These are phyloP conservation scores for Hericium rajendrae DNA, from an alignment of 768 basidiomycete species.

Conservation along the genomic window DNA sequence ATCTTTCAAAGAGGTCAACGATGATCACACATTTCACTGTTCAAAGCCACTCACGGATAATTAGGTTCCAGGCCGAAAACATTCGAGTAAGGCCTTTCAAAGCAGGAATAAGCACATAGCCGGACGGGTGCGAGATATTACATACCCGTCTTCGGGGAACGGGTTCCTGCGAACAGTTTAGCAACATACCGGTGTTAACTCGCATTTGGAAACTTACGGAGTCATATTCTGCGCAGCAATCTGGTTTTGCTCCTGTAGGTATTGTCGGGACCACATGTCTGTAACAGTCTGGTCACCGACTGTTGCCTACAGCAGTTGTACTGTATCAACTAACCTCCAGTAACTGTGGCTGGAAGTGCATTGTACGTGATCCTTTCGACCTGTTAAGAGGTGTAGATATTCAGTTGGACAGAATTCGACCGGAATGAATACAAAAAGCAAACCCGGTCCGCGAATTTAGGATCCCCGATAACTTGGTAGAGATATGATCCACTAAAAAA, in stretches of 20 bases:
- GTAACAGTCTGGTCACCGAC: not conserved
- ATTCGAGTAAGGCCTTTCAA: not conserved
- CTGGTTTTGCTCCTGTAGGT: constrained; percentile 51
- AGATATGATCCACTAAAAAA: constrained; percentile 40
- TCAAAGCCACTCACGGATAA: not conserved
- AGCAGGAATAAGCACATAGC: not conserved
- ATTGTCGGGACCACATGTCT: constrained; percentile 55
- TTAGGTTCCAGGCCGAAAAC: not conserved
- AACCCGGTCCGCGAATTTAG: constrained; percentile 40
- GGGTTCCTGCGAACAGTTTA: not conserved
- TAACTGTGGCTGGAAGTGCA: constrained; percentile 38
- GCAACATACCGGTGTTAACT: not conserved
- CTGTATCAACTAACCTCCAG: constrained; percentile 26
- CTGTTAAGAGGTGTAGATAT: constrained; percentile 7
- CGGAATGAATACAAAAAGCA: not conserved
- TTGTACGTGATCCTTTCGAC: constrained; percentile 43
- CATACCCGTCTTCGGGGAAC: not conserved
- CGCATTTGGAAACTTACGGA: constrained; percentile 23
- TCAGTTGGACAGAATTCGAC: not conserved
- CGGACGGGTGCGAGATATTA: not conserved
- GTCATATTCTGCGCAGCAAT: constrained; percentile 47
- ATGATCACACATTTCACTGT: not conserved
- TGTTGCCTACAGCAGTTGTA: not conserved
- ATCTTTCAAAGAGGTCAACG: constrained; percentile 17
- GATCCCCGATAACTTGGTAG: constrained; percentile 47